phyloP scores from a whole-genome alignment of 805 yeast genomes.

The Yamadazyma endophytica region DNA sequence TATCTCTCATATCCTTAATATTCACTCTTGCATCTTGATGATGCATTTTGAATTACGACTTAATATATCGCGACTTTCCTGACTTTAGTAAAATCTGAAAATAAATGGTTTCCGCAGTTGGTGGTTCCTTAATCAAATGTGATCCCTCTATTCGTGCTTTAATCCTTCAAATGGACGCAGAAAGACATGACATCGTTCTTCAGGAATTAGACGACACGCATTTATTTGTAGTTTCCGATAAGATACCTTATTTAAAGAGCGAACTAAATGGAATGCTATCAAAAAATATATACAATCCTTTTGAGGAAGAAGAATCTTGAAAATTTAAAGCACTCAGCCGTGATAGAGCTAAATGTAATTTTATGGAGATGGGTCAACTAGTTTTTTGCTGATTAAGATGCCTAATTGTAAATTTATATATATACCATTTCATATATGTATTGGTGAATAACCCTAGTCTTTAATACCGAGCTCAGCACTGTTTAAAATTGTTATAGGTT shows the following conservation, averaged over 20 bases:
- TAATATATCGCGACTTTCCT: too few species aligned
- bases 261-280: conserved; percentile 75
- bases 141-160: conserved; percentile 93
- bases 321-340: too few species aligned
- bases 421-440: too few species aligned
- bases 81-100: too few species aligned
- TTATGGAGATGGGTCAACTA: too few species aligned
- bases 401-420: too few species aligned
- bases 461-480: too few species aligned
- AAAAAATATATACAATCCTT: conserved; percentile 80
- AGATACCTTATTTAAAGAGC: conserved; percentile 68
- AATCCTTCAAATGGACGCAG: conserved; percentile 76
- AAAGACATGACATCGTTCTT: conserved; percentile 60
- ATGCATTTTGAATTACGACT: too few species aligned
- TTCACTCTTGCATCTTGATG: neutral
- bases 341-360: too few species aligned
- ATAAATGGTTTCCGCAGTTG: conserved; percentile 44
- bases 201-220: conserved; percentile 92
- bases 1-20: neutral
- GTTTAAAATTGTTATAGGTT: too few species aligned
- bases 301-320: conserved; percentile 72
- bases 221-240: conserved; percentile 71
- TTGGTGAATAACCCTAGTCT: too few species aligned
- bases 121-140: conserved; percentile 47
- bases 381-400: too few species aligned